Evolutionary conservation across 164 flowering plant genomes (phyloP).

Genomic region (Buxus sempervirens): DNA sequence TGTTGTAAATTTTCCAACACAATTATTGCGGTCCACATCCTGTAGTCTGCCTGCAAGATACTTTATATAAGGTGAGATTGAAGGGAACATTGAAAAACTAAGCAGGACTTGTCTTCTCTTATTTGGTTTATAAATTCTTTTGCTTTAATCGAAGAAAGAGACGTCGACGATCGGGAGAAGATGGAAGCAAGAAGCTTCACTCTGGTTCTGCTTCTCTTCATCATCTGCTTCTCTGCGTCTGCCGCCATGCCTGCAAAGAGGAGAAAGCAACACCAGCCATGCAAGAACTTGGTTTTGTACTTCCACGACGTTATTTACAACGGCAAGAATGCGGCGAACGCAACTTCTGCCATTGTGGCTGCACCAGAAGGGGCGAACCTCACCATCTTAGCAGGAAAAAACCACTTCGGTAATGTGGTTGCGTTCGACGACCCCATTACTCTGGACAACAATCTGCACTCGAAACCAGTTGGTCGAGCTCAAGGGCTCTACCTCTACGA

Average conservation of each 20-base stretch:
- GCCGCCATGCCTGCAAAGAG: slow-evolving; percentile 3
- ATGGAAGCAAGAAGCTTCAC: not conserved
- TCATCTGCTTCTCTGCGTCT: not conserved
- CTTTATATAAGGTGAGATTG: no score
- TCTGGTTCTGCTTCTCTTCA: slow-evolving; percentile 7
- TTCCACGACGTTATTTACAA: slow-evolving; percentile 49
- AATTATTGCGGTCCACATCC: no score
- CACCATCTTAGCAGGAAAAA: slow-evolving; percentile 23
- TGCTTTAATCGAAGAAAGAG: no score
- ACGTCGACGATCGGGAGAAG: no score
- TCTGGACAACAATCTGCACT: slow-evolving; percentile 45
- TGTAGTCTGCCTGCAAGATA: no score
- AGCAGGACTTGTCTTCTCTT: no score
- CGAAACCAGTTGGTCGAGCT: slow-evolving; percentile 48
- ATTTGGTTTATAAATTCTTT: no score
- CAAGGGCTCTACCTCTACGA: slow-evolving; percentile 63
- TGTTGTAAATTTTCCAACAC: no score
- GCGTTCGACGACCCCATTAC: slow-evolving; percentile 69
- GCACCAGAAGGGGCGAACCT: slow-evolving; percentile 28
- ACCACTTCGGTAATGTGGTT: slow-evolving; percentile 29
- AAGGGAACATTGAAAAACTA: no score
- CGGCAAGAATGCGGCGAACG: slow-evolving; percentile 37
- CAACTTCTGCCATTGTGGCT: slow-evolving; percentile 35
- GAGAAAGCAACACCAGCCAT: slow-evolving; percentile 26
- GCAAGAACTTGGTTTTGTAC: slow-evolving; percentile 36